Evolutionary conservation across 139 green algal genomes (phyloP), one percentile per base, ranked within the genome.

Genomic region (Mesotaenium endlicherianum): DNA sequence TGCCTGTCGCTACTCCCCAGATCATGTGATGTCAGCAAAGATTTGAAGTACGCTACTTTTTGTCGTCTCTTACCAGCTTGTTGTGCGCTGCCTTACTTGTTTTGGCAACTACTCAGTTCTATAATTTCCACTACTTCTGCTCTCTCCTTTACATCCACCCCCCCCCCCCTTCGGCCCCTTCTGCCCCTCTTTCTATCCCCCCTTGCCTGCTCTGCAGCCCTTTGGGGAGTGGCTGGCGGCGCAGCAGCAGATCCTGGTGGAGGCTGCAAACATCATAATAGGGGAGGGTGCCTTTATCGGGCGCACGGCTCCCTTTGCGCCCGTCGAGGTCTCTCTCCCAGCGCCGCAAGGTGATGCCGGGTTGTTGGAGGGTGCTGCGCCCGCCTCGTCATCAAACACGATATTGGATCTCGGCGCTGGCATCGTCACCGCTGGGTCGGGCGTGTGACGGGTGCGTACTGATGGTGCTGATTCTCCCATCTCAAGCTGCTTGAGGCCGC

Each of bases 191-290:
- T 55, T n/a, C 67, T n/a, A 17, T n/a, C 20, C 30, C 44, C 64
- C 64, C 30, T 79, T 17, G 20, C 64, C 44, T 69, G 64, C 11
- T 41, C 6, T 17, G 11, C 60, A 72, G 60, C 41, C 40, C n/a
- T 78, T 34, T 6, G 44, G 11, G 6, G 57, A 81, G 4, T 72
- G 72, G 30, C 39, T 50, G 3, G 43, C 41, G 1, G 77, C 39
- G 2, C 39, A 84, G 58, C 77, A 84, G 39, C 50, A 84, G 2
- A 45, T 84, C 11, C 59, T 77, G 14, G 38, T 80, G 26, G 31
- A 34, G 16, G 59, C 38, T 5, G 77, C 60, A 11, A 4, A 40
- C 26, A 84, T 84, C 43, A 49, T 84, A 0, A 26, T 78, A 34
- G 14, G 60, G 17, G 58, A 60, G 40, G 58, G 77, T 45, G 58